phyloP scores from a whole-genome alignment of 108 stramenopile genomes.

The Hondaea fermentalgiana region DNA sequence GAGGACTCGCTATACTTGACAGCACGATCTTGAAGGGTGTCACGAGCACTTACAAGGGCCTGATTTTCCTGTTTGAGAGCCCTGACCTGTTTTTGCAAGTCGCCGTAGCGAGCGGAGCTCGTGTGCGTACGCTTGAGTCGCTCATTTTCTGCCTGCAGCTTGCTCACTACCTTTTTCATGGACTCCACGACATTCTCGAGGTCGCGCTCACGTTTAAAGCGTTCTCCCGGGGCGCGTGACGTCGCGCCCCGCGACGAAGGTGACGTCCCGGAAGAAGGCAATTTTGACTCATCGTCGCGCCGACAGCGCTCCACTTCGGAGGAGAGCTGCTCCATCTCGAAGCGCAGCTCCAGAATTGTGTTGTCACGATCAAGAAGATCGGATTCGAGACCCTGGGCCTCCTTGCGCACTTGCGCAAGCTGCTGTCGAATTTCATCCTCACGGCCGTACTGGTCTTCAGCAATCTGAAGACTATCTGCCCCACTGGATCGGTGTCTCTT shows the following conservation, averaged over 20 bases:
- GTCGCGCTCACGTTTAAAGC: slow-evolving; percentile 50
- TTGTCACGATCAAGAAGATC: slow-evolving; percentile 42
- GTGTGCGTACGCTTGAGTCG: background rate
- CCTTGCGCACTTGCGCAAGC: background rate
- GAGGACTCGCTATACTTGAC: background rate
- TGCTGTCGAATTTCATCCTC: slow-evolving; percentile 30
- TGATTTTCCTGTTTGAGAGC: background rate
- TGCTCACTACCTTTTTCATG: slow-evolving; percentile 41
- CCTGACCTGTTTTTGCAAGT: background rate
- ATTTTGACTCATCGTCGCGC: slow-evolving; percentile 27
- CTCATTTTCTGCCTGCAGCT: background rate
- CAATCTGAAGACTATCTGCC: slow-evolving; percentile 3
- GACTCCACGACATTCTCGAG: slow-evolving; percentile 51
- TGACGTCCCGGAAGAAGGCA: background rate
- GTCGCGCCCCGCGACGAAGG: background rate
- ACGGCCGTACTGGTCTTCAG: slow-evolving; percentile 26
- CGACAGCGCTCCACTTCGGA: slow-evolving; percentile 23
- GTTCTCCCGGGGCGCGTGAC: slow-evolving; percentile 25
- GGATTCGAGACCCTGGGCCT: slow-evolving; percentile 3
- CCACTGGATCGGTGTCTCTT: slow-evolving; percentile 4
- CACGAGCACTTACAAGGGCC: background rate
- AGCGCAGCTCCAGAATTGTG: slow-evolving; percentile 39
- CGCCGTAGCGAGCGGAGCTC: background rate
- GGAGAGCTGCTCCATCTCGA: slow-evolving; percentile 42
- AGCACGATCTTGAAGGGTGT: background rate